Evolutionary conservation across 257 asterid genomes (phyloP), one percentile per base, ranked within the genome.

Genomic region (Striga asiatica): DNA sequence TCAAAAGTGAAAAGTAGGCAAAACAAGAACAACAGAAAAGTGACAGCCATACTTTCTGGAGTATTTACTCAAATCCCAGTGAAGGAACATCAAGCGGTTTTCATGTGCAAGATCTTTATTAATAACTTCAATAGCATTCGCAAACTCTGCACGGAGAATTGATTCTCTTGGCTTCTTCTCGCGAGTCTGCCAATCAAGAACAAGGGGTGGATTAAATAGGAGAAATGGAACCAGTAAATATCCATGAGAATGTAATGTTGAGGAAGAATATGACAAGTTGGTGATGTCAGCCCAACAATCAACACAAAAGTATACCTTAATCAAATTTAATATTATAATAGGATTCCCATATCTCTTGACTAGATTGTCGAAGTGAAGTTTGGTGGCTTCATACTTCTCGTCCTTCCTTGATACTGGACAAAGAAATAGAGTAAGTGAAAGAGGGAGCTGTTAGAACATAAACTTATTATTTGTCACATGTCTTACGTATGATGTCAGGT

Each of bases 121-220:
- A 48, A 92, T 75, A 54, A 66, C 63, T 62, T 75, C 86, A 68
- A 92, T 88, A 39, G 98, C 98, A 79, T 70, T 74, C 54, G 79
- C 88, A 63, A 92, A 92, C 74, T 83, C 95, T 27, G 78, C 60
- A 60, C 89, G 86, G 51, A 92, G 81, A 75, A 82, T 77, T 23
- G 97, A 78, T 73, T 92, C 98, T 54, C 98, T 76, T 29, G 95
- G 97, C 79, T 78, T 85, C 91, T 88, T 88, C 81, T 92, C 98
- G 50, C 76, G 93, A 19, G 85, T 74, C 98, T 92, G 70, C 54
- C 25, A 56, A 55, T 37, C 45, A 12, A 35, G 54, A 65, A 55
- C 27, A 54, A 50, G 43, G 10, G 38, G 50, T 20, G 23, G 34
- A 19, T 9, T 50, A 54, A 42, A n/a, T 13, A 5, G 14, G 28